These are phyloP conservation scores for Solanum bulbocastanum DNA, from an alignment of 257 asterid genomes.

Conservation along the genomic window DNA sequence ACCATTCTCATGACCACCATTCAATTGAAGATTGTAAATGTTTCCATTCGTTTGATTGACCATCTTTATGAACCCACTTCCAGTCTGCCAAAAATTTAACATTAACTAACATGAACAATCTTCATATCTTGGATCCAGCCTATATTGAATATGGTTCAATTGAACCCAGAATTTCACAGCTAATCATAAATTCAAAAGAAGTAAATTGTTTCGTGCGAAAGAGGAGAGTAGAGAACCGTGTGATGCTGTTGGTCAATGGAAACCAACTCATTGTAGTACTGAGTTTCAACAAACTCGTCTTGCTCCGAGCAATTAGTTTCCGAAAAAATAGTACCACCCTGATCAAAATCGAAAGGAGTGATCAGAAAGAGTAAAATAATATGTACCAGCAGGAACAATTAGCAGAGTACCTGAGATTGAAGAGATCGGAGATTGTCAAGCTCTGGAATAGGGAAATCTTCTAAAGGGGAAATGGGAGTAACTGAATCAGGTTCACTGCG, in stretches of 20 bases:
- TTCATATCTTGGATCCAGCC: background rate
- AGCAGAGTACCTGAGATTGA: conserved; percentile 12
- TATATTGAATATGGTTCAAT: background rate
- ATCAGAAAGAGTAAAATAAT: background rate
- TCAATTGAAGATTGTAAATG: conserved; percentile 8
- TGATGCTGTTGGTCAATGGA: conserved; percentile 36
- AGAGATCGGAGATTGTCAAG: conserved; percentile 26
- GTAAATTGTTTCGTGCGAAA: background rate
- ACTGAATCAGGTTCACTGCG: conserved; percentile 31
- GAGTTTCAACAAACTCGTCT: conserved; percentile 38
- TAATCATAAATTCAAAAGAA: background rate
- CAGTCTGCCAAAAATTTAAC: conserved; percentile 20
- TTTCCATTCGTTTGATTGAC: background rate
- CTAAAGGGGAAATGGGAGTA: background rate
- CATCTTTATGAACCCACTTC: conserved; percentile 33
- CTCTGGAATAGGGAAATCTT: conserved; percentile 16
- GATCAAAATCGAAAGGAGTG: background rate
- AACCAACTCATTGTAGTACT: conserved; percentile 27
- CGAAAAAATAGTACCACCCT: conserved; percentile 3
- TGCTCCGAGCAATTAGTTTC: conserved; percentile 1
- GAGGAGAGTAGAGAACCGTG: conserved; percentile 9
- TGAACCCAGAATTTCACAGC: background rate
- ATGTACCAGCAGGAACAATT: too few relatives aligned
- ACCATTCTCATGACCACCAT: background rate
- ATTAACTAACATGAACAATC: background rate